These are phyloP conservation scores for Venturia oleaginea DNA, from an alignment of 2,329 filamentous ascomycete genomes.

Conservation along the genomic window DNA sequence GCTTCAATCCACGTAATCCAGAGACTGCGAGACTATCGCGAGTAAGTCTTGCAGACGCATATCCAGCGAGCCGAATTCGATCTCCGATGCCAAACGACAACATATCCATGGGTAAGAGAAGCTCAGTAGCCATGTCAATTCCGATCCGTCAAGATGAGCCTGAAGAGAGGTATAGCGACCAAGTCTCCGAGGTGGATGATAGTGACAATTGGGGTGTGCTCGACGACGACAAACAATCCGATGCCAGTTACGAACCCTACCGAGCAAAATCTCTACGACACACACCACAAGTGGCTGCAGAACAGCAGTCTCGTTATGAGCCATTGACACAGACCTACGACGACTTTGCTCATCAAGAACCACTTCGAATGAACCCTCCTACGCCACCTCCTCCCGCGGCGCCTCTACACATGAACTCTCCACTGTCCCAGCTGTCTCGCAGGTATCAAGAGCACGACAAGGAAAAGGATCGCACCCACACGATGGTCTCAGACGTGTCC, in stretches of 20 bases:
- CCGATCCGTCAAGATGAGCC: constrained; percentile 11
- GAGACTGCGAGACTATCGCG: constrained; percentile 15
- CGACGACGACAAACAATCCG: constrained; percentile 20
- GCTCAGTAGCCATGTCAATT: constrained; percentile 17
- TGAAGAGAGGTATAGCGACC: neutral
- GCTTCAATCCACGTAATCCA: constrained; percentile 35
- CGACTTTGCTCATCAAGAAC: constrained; percentile 20
- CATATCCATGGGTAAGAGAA: constrained; percentile 20
- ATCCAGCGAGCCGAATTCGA: constrained; percentile 16
- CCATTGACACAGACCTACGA: constrained; percentile 24
- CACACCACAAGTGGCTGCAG: constrained; percentile 25
- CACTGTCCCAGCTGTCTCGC: neutral
- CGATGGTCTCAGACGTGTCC: constrained; percentile 21
- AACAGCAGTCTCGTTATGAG: constrained; percentile 20
- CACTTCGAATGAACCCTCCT: constrained; percentile 40
- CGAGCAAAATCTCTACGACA: constrained; percentile 19
- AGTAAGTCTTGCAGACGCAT: neutral
- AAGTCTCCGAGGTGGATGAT: constrained; percentile 24
- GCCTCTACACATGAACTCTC: constrained; percentile 7
- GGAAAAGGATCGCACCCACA: constrained; percentile 22
- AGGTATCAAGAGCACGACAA: constrained; percentile 9
- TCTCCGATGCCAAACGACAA: constrained; percentile 30
- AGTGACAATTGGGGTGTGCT: constrained; percentile 41
- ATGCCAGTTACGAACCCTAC: constrained; percentile 15
- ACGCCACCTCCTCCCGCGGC: constrained; percentile 21